Evolutionary conservation across 257 asterid species (phyloP), one percentile per base, ranked within the genome.

Genomic region (Solanum ossicruentum): DNA sequence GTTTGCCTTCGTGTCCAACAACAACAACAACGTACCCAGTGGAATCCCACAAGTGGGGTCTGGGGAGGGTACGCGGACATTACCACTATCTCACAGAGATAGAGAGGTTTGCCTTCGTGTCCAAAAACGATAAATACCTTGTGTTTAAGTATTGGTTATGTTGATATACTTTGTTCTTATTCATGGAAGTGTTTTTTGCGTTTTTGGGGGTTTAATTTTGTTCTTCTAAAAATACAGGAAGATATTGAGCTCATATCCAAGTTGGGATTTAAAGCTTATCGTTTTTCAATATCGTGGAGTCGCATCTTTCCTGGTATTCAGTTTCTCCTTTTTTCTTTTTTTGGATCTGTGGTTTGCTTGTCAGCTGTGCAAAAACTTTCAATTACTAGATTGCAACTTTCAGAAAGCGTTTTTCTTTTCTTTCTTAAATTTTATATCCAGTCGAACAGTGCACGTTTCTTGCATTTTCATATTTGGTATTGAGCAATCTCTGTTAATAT

Each of bases 251-350:
- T 92, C 85, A 89, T 90, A 63, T 86, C 87, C 84, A 89, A 88
- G 84, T n/a, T 92, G 88, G 95, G 95, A 80, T 85, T 92, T 84
- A 85, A 86, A 83, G 92, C 92, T 70, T 90, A 90, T 85, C 89
- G 93, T 21, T 89, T 90, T 85, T 92, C 95, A 43, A 88, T 92
- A 86, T 90, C 95, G 52, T 90, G 95, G 93, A 84, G 87, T 85
- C 90, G 92, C 45, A 90, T 92, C 63, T 90, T 86, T 84, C 95
- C 95, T 8, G 91, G 95, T 90, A 89, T 9, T 0, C 17, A 52
- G 65, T 32, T 52, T 77, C 17, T 52, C 65, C 10, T 26, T 52
- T 55, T 26, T 10, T 17, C 10, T 32, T 1, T 21, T 21, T 36
- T 36, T 36, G 6, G n/a, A 41, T 70, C 49, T 2, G 28, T 70